Evolutionary conservation across 345 rosid species (phyloP), one percentile per base, ranked within the genome.

Genomic region (Garcia nutans): DNA sequence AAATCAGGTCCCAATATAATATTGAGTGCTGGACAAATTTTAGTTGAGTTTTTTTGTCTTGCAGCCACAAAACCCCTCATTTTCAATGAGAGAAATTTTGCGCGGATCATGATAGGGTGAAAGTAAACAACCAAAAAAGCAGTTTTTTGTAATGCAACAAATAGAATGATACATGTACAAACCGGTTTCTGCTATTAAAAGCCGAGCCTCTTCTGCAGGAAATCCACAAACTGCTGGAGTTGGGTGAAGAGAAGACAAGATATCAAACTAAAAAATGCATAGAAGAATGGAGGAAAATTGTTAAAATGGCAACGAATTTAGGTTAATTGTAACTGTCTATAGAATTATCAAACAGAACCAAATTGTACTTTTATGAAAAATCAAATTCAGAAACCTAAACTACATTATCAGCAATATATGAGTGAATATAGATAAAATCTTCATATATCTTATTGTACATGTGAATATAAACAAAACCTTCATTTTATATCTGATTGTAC

Each of bases 211-310:
- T 76, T 92, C 97, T 44, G 88, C 81, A 50, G 97, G 97, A 77
- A 84, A 88, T 81, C 98, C 97, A 72, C 95, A 94, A 65, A 92
- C 97, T 82, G 96, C 95, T 76, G 97, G 97, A 71, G 88, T 92
- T 58, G 92, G 98, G 82, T 92, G 98, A 56, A 92, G 89, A 80
- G 88, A 87, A 79, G 88, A 85, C 85, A 94, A 76, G 70, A 91
- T 79, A 57, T 89, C 87, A 82, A 86, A 92, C 98, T 94, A 88
- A 61, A 79, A 37, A 57, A 73, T 9, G n/a, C 45, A 37, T 5
- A 71, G 37, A 28, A 20, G 19, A 47, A 37, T 15, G 19, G 60
- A 20, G 63, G 24, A 62, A 16, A 2, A 5, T 28, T 17, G 13
- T 33, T 26, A 15, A 28, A 26, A n/a, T 1, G 45, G 3, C 49